phyloP scores from a whole-genome alignment of 2,329 filamentous ascomycete species.

The Rhexocercosporidium sp. region DNA sequence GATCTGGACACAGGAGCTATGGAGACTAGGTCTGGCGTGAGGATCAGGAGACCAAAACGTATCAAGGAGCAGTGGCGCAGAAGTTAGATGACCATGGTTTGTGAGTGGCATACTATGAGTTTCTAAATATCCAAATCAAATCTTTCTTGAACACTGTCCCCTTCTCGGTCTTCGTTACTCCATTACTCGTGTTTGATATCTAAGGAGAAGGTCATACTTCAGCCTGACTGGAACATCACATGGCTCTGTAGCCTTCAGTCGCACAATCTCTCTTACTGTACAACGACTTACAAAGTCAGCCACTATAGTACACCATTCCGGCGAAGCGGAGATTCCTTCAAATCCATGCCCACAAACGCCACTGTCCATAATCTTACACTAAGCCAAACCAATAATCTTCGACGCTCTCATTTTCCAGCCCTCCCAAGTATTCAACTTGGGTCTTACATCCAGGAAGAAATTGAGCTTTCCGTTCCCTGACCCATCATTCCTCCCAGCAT shows the following conservation, averaged over 20 bases:
- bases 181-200: background rate
- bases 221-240: background rate
- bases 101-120: too few relatives aligned
- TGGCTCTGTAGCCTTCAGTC: background rate
- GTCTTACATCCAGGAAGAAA: conserved; percentile 71
- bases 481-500: conserved; percentile 66
- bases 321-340: conserved; percentile 23
- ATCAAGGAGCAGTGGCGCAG: background rate
- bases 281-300: background rate
- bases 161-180: background rate
- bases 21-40: conserved; percentile 63
- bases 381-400: conserved; percentile 56
- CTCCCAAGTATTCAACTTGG: conserved; percentile 72
- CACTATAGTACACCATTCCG: conserved; percentile 6
- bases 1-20: conserved; percentile 67
- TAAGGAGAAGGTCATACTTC: too few relatives aligned
- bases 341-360: background rate
- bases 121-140: background rate
- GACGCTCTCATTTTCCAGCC: conserved; percentile 69
- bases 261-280: background rate
- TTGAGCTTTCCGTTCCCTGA: conserved; percentile 54
- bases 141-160: background rate
- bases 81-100: too few relatives aligned
- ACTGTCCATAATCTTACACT: conserved; percentile 12
- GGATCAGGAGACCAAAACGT: conserved; percentile 12